Conservation (phyloP, 257 asterid species). For the Apocynum venetum region DNA sequence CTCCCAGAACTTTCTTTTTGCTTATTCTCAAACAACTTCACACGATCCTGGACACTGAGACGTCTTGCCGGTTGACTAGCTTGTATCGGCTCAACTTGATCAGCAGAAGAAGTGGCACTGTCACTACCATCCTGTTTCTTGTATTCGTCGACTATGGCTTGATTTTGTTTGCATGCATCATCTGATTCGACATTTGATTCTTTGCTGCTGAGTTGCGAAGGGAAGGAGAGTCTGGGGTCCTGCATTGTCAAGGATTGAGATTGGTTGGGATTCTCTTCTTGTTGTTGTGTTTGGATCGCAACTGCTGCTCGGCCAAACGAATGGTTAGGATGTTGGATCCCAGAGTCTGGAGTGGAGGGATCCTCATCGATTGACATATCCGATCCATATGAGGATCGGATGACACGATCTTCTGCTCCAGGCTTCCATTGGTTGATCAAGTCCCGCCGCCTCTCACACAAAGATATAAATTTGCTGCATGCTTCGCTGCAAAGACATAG, state of each 20-base stretch:
- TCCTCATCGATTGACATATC: conserved; percentile 51
- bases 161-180: conserved; percentile 15
- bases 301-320: conserved; percentile 20
- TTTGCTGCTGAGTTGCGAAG: conserved; percentile 13
- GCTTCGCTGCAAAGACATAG: conserved; percentile 53
- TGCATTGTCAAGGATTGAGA: conserved; percentile 6
- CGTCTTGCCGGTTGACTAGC: conserved; percentile 57
- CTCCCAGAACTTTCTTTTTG: conserved; percentile 75
- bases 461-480: conserved; percentile 60
- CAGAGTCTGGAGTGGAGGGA: conserved; percentile 28
- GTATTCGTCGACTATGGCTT: conserved; percentile 15
- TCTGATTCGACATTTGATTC: conserved; percentile 30
- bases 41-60: conserved; percentile 90
- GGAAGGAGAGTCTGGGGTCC: conserved; percentile 16
- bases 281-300: conserved; percentile 12
- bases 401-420: conserved; percentile 39
- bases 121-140: conserved; percentile 10
- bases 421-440: conserved; percentile 49
- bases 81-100: conserved; percentile 31
- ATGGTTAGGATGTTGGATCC: conserved; percentile 21
- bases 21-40: conserved; percentile 77
- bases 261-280: conserved; percentile 10
- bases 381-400: conserved; percentile 56
- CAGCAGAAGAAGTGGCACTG: conserved; percentile 15
- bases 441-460: conserved; percentile 58